A percentile compares a stretch with the other conserved stretches of the same genome.
Evolutionary conservation across 2,329 filamentous ascomycete species (phyloP).

Genomic region (Metarhizium anisopliae): DNA sequence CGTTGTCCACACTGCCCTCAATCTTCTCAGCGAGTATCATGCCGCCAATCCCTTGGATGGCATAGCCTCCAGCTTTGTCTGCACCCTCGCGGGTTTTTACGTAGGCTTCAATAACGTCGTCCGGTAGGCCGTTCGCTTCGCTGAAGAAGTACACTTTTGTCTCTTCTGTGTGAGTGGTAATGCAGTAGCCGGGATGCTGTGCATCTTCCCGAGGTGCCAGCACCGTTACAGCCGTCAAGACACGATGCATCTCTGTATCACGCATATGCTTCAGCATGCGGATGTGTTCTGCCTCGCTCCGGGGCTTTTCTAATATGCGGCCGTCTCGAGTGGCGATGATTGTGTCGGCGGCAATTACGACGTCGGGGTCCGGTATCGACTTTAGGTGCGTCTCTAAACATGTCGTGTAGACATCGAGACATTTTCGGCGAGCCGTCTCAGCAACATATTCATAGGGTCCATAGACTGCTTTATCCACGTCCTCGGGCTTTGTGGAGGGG

Average conservation of each 20-base stretch:
- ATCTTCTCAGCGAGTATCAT: slow-evolving; percentile 83
- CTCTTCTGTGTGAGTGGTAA: slow-evolving; percentile 78
- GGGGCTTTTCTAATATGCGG: slow-evolving; percentile 83
- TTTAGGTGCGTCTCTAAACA: slow-evolving; percentile 33
- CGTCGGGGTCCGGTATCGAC: slow-evolving; percentile 57
- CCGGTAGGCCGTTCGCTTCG: slow-evolving; percentile 47
- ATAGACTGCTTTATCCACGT: slow-evolving; percentile 67
- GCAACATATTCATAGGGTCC: slow-evolving; percentile 87
- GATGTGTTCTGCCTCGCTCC: slow-evolving; percentile 70
- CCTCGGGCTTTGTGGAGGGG: slow-evolving; percentile 75
- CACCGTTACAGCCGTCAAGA: slow-evolving; percentile 78
- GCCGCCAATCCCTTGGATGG: slow-evolving; percentile 79
- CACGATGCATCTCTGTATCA: slow-evolving; percentile 68
- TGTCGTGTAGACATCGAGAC: slow-evolving; percentile 57
- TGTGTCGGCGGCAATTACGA: slow-evolving; percentile 88
- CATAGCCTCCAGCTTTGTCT: slow-evolving; percentile 95
- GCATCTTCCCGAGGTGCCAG: slow-evolving; percentile 76
- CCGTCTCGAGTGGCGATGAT: slow-evolving; percentile 72
- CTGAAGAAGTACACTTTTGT: slow-evolving; percentile 81
- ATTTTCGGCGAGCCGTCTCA: slow-evolving; percentile 77
- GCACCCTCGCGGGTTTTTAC: slow-evolving; percentile 81
- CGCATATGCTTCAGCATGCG: slow-evolving; percentile 75
- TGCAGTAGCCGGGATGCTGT: slow-evolving; percentile 73
- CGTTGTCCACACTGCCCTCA: slow-evolving; percentile 87
- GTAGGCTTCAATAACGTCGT: slow-evolving; percentile 75